Evolutionary conservation across 768 basidiomycete genomes (phyloP).

Genomic region (Holtermannia corniformis): DNA sequence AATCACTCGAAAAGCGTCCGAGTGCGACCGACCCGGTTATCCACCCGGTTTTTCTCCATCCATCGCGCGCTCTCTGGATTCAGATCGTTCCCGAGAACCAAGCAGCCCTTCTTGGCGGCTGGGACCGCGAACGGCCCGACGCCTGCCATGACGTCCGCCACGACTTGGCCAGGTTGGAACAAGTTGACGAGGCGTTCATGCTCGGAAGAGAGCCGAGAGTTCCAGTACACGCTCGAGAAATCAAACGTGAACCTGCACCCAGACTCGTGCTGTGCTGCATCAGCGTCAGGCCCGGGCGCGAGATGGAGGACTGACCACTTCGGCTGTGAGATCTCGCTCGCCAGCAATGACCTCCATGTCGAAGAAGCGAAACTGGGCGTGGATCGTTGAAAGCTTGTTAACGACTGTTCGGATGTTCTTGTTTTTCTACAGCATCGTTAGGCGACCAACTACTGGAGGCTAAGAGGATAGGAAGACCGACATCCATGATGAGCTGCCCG

Average conservation of each 20-base stretch:
- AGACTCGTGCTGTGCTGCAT: constrained; percentile 59
- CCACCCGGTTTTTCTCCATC: constrained; percentile 57
- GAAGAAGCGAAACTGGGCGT: constrained; percentile 81
- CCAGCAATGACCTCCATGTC: constrained; percentile 95
- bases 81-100: constrained; percentile 83
- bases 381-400: constrained; percentile 83
- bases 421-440: constrained; percentile 69
- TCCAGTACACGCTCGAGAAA: constrained; percentile 95
- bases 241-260: constrained; percentile 85
- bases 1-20: too few relatives aligned
- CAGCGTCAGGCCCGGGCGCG: neutral
- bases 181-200: constrained; percentile 71
- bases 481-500: constrained; percentile 85
- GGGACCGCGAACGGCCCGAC: constrained; percentile 95
- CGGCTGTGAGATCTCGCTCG: constrained; percentile 72
- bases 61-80: constrained; percentile 82
- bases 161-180: constrained; percentile 58
- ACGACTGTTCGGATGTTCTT: constrained; percentile 73
- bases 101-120: constrained; percentile 81
- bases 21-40: constrained; percentile 73
- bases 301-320: constrained; percentile 55
- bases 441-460: neutral
- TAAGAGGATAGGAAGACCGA: constrained; percentile 42
- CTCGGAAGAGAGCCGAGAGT: constrained; percentile 84
- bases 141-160: constrained; percentile 93